Conservation (phyloP, 2,329 filamentous ascomycete genomes). For the Zasmidium citrigriseum region DNA sequence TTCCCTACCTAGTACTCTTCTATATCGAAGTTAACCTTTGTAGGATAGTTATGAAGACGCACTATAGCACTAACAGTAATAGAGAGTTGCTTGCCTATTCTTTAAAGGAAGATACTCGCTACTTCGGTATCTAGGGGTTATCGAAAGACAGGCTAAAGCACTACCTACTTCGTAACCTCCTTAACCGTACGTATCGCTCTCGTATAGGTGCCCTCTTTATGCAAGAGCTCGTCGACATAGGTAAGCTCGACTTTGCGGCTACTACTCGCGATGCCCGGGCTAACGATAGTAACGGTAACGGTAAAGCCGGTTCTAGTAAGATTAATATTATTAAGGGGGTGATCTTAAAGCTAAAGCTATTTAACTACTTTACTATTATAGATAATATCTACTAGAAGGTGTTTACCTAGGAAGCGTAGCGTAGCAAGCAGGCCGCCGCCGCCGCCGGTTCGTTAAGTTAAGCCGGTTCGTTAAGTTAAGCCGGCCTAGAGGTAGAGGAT, state of each 20-base stretch:
- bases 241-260: background rate
- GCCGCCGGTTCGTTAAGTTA: too few relatives aligned
- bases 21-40: background rate
- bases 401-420: conserved; percentile 2
- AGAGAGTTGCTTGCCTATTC: background rate
- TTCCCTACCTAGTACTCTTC: background rate
- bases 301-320: background rate
- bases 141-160: background rate
- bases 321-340: background rate
- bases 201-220: conserved; percentile 1
- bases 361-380: conserved; percentile 1
- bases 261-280: too few relatives aligned
- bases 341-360: background rate
- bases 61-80: background rate
- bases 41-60: background rate
- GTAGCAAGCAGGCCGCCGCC: too few relatives aligned
- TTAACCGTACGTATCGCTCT: background rate
- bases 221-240: background rate
- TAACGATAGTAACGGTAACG: too few relatives aligned
- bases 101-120: background rate
- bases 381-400: background rate
- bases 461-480: too few relatives aligned
- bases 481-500: too few relatives aligned
- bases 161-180: background rate
- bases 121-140: background rate